These are phyloP conservation scores for Hymenoscyphus infarciens DNA, from an alignment of 2,329 filamentous ascomycete species.

Conservation along the genomic window DNA sequence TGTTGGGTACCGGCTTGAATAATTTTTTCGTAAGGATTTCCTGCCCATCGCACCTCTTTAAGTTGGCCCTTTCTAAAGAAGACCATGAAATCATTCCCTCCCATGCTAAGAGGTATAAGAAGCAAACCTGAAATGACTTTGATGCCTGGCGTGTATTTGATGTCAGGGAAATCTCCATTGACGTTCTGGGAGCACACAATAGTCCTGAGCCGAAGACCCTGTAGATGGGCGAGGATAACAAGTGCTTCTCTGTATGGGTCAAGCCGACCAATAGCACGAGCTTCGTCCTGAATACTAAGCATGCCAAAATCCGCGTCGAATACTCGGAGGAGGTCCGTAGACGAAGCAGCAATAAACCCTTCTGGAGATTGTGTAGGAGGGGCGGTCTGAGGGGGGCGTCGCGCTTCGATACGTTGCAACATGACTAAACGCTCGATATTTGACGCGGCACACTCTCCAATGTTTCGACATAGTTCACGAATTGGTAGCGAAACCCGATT, in stretches of 20 bases:
- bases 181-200: constrained; percentile 22
- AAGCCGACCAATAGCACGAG: constrained; percentile 24
- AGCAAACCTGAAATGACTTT: constrained; percentile 23
- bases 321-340: constrained; percentile 23
- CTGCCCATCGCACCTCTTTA: constrained; percentile 24
- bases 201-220: constrained; percentile 17
- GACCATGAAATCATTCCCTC: constrained; percentile 26
- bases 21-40: constrained; percentile 26
- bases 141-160: constrained; percentile 21
- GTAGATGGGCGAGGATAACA: constrained; percentile 24
- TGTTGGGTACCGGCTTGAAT: constrained; percentile 16
- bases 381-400: constrained; percentile 15
- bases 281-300: constrained; percentile 26
- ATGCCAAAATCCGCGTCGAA: constrained; percentile 29
- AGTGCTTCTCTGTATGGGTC: constrained; percentile 27
- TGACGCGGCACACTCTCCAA: constrained; percentile 43
- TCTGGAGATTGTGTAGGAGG: constrained; percentile 19
- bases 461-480: constrained; percentile 80
- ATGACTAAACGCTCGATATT: constrained; percentile 26
- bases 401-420: constrained; percentile 20
- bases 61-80: constrained; percentile 25
- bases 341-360: constrained; percentile 23
- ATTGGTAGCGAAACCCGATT: constrained; percentile 88
- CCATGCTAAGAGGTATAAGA: constrained; percentile 25
- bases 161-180: constrained; percentile 22